phyloP scores from a whole-genome alignment of 2,329 filamentous ascomycete genomes.

The Penicillium sp. region DNA sequence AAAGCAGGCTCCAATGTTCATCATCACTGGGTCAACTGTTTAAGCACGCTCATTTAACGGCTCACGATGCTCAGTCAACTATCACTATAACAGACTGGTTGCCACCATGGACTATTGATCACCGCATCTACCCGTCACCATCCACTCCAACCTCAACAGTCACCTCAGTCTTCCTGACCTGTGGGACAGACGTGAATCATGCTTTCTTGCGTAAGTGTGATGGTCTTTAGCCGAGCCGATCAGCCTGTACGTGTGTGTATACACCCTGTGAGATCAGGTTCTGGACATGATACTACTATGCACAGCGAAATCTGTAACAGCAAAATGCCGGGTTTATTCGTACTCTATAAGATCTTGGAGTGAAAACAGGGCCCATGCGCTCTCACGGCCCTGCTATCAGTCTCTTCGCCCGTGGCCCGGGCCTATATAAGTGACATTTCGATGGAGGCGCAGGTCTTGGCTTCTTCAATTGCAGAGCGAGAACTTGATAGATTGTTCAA shows the following conservation, averaged over 20 bases:
- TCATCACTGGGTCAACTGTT: not conserved
- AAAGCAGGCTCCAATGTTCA: not conserved
- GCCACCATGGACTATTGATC: not conserved
- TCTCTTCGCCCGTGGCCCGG: not conserved
- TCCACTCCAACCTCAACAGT: not conserved
- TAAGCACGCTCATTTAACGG: not conserved
- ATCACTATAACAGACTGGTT: not conserved
- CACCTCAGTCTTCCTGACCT: not conserved
- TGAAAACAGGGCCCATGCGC: not conserved
- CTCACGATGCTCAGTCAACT: not conserved
- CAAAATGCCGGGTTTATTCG: not conserved
- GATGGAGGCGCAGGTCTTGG: not conserved
- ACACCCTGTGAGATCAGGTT: not conserved
- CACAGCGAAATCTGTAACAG: not conserved
- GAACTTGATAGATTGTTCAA: too few species aligned
- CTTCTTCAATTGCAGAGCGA: not conserved
- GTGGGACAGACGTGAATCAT: not conserved
- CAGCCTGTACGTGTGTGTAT: not conserved
- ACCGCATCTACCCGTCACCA: not conserved
- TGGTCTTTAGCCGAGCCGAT: not conserved
- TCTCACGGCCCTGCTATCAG: not conserved
- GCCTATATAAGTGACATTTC: not conserved
- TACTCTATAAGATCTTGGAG: not conserved
- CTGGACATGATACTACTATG: not conserved
- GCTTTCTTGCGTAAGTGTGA: not conserved